phyloP scores from a whole-genome alignment of 2,329 filamentous ascomycete genomes.

The Magnaporthiopsis rhizophila region DNA sequence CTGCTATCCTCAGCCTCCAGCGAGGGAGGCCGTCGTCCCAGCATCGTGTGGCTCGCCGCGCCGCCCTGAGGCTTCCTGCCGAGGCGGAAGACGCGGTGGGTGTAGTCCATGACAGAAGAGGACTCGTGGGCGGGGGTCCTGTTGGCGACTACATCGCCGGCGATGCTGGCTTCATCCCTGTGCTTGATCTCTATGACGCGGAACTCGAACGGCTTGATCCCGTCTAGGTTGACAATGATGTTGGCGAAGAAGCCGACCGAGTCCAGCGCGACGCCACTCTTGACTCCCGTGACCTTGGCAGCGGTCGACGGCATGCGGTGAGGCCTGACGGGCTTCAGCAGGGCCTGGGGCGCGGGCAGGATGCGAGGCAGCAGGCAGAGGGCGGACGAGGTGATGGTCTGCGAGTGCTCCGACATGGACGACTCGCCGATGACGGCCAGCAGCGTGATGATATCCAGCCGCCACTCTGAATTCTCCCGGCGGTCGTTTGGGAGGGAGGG shows the following conservation, averaged over 20 bases:
- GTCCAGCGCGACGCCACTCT: constrained; percentile 45
- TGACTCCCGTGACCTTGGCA: constrained; percentile 50
- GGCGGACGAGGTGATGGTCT: constrained; percentile 50
- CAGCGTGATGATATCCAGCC: constrained; percentile 53
- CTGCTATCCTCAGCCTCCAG: neutral
- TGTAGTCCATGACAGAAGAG: neutral
- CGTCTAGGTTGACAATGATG: constrained; percentile 48
- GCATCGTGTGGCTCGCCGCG: neutral
- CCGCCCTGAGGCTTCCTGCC: neutral
- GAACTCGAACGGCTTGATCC: constrained; percentile 39
- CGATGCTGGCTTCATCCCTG: constrained; percentile 21
- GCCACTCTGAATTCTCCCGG: constrained; percentile 36
- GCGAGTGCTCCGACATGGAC: constrained; percentile 48
- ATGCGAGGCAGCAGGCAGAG: constrained; percentile 51
- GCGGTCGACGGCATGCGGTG: constrained; percentile 45
- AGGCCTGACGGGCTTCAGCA: constrained; percentile 49
- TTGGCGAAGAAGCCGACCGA: constrained; percentile 55
- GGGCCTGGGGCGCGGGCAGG: constrained; percentile 53
- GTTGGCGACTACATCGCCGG: constrained; percentile 14
- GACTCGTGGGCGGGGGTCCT: neutral
- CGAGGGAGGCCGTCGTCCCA: neutral
- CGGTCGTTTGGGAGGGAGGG: constrained; percentile 31
- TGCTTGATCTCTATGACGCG: constrained; percentile 41
- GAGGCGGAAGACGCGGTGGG: neutral
- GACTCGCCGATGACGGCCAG: constrained; percentile 56